These are phyloP conservation scores for Crithidia acanthocephali DNA, from an alignment of 208 protist genomes.

Conservation along the genomic window DNA sequence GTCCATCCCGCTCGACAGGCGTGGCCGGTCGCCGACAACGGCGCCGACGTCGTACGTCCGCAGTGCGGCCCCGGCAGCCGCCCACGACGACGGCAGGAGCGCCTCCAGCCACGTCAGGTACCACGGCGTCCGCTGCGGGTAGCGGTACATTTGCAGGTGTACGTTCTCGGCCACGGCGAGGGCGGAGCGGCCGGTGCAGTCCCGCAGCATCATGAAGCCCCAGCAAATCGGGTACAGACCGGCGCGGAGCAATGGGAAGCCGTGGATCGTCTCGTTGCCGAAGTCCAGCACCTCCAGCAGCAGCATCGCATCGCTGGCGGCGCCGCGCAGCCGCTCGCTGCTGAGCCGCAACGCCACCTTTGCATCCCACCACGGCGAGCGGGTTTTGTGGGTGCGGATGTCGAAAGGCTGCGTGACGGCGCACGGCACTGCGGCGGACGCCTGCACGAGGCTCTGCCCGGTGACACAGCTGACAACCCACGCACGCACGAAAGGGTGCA, in stretches of 20 bases:
- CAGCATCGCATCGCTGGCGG: constrained; percentile 43
- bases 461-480: constrained; percentile 77
- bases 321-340: constrained; percentile 11
- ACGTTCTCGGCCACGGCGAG: constrained; percentile 30
- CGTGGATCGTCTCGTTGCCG: constrained; percentile 68
- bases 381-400: constrained; percentile 58
- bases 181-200: constrained; percentile 47
- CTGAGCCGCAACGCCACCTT: constrained; percentile 54
- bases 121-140: constrained; percentile 62
- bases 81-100: constrained; percentile 46
- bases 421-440: constrained; percentile 35
- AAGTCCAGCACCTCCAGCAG: constrained; percentile 87
- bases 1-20: neutral
- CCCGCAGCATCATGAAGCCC: constrained; percentile 78
- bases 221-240: constrained; percentile 81
- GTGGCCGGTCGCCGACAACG: constrained; percentile 7
- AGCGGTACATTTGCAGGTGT: constrained; percentile 83
- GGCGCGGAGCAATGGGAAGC: constrained; percentile 44
- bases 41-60: constrained; percentile 13
- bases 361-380: constrained; percentile 75
- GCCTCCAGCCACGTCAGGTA: constrained; percentile 47
- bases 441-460: constrained; percentile 50
- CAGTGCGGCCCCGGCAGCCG: constrained; percentile 29
- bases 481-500: constrained; percentile 82
- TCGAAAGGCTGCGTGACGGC: constrained; percentile 81